A percentile compares a stretch with the other conserved stretches of the same genome.
These are phyloP conservation scores for Pharus latifolius DNA, from an alignment of 176 grass and related monocot genomes.

Conservation along the genomic window DNA sequence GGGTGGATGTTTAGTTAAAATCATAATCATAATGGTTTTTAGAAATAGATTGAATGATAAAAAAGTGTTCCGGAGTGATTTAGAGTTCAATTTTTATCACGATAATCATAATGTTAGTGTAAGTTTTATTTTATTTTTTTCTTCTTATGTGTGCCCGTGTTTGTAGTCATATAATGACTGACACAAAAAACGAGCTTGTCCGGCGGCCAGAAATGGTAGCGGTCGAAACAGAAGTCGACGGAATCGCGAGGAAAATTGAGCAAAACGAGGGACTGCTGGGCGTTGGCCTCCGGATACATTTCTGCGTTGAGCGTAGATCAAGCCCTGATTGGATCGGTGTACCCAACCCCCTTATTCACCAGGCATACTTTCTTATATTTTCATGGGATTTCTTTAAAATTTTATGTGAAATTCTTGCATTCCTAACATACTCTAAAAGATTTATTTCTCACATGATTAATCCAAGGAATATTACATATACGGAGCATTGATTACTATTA, in stretches of 20 bases:
- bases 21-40: background rate
- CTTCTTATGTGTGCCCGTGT: too few relatives aligned
- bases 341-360: slow-evolving; percentile 29
- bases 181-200: background rate
- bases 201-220: slow-evolving; percentile 19
- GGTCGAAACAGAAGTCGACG: background rate
- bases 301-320: slow-evolving; percentile 17
- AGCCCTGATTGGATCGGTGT: slow-evolving; percentile 51
- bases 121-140: background rate
- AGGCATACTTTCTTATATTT: slow-evolving; percentile 32
- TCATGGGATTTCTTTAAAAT: background rate
- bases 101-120: too few relatives aligned
- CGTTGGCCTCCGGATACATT: slow-evolving; percentile 34
- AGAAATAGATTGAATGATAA: background rate
- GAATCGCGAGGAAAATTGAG: slow-evolving; percentile 2
- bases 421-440: too few relatives aligned
- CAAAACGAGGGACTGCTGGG: slow-evolving; percentile 12
- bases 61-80: too few relatives aligned
- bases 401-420: background rate
- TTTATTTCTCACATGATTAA: too few relatives aligned
- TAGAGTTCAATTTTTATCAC: too few relatives aligned
- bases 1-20: background rate
- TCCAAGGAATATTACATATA: too few relatives aligned
- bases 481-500: too few relatives aligned
- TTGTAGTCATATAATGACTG: background rate